Evolutionary conservation across 208 protist genomes (phyloP).

Genomic region (Phytomonas serpens): DNA sequence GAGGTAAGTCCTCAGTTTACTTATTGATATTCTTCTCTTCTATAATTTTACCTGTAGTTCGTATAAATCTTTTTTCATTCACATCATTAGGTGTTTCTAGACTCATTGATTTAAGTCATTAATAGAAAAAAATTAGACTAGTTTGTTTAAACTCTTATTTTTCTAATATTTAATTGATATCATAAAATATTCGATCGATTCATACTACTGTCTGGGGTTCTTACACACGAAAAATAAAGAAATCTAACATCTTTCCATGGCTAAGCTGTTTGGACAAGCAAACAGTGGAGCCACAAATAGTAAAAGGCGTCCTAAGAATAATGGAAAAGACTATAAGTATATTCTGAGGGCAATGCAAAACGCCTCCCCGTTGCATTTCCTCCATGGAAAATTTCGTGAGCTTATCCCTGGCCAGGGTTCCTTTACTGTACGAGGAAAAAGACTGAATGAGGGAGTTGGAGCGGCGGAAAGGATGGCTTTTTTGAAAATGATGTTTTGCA

Average conservation of each 20-base stretch:
- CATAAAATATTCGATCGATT: not conserved
- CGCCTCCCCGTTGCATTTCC: not conserved
- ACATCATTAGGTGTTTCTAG: constrained; percentile 7
- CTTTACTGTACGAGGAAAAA: not conserved
- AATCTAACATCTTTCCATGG: not conserved
- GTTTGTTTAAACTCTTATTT: not conserved
- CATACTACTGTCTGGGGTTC: not conserved
- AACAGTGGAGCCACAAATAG: not conserved
- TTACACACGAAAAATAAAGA: not conserved
- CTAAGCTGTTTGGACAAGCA: not conserved
- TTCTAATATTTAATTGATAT: not conserved
- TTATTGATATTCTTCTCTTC: constrained; percentile 2
- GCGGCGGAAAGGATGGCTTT: not conserved
- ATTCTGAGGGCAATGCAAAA: not conserved
- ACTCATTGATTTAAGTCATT: constrained; percentile 3
- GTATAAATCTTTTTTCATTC: constrained; percentile 3
- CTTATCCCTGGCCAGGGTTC: not conserved
- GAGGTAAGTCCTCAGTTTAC: not conserved
- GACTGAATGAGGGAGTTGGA: not conserved
- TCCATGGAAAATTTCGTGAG: not conserved
- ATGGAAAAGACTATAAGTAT: not conserved
- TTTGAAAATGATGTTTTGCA: constrained; percentile 50
- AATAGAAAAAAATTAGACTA: not conserved
- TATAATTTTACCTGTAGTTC: constrained; percentile 4
- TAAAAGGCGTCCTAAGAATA: not conserved